Percentiles rank a stretch among this genome's conserved stretches.
These are phyloP conservation scores for Leccinum disarticulatum DNA, from an alignment of 768 basidiomycete genomes.

Conservation along the genomic window DNA sequence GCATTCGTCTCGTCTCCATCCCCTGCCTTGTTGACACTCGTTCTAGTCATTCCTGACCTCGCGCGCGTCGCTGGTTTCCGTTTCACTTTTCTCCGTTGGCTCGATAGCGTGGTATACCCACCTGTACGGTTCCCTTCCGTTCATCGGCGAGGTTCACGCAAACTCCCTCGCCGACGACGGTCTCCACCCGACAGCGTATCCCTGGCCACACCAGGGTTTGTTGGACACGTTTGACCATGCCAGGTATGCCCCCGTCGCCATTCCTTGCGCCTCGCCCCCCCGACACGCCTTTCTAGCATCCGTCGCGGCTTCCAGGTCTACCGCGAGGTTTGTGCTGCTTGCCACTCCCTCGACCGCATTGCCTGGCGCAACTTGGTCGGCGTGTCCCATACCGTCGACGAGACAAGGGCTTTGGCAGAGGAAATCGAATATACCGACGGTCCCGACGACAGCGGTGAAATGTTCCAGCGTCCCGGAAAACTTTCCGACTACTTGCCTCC, in stretches of 20 bases:
- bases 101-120: constrained; percentile 97
- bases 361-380: constrained; percentile 99
- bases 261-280: constrained; percentile 11
- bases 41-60: constrained; percentile 65
- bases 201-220: constrained; percentile 88
- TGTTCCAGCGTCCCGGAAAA: constrained; percentile 99
- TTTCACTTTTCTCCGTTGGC: constrained; percentile 76
- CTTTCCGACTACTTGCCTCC: constrained; percentile 94
- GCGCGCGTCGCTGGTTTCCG: constrained; percentile 71
- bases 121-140: constrained; percentile 86
- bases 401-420: constrained; percentile 89
- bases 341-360: constrained; percentile 98
- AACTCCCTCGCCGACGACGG: constrained; percentile 93
- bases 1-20: not conserved
- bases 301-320: constrained; percentile 97
- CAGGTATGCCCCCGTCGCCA: constrained; percentile 56
- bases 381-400: constrained; percentile 93
- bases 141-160: constrained; percentile 90
- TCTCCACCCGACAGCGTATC: constrained; percentile 81
- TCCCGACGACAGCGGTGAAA: constrained; percentile 91
- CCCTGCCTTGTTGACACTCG: constrained; percentile 1
- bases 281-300: constrained; percentile 54
- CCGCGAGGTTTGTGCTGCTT: constrained; percentile 98
- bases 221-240: constrained; percentile 96
- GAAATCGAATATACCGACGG: constrained; percentile 97